Conservation (phyloP, 306 rosid genomes). For the Prunus persica region DNA sequence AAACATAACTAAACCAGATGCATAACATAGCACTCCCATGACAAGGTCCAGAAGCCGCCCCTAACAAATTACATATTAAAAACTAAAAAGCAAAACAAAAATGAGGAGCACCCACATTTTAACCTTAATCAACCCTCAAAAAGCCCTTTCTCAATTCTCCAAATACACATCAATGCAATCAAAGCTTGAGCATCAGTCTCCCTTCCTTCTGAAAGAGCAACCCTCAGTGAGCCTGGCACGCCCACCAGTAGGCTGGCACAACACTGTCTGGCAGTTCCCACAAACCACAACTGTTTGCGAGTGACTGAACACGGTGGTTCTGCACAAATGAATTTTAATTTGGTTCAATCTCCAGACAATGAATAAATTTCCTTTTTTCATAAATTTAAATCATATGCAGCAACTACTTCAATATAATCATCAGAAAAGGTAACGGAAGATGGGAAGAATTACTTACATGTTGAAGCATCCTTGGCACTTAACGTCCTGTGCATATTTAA, state of each 20-base stretch:
- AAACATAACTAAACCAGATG: not conserved
- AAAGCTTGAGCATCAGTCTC: constrained; percentile 18
- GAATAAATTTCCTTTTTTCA: not conserved
- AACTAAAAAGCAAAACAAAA: not conserved
- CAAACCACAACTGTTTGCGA: constrained; percentile 54
- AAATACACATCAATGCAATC: not conserved
- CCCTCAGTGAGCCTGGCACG: constrained; percentile 51
- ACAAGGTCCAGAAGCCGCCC: not conserved
- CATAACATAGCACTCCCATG: not conserved
- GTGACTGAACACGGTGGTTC: constrained; percentile 50
- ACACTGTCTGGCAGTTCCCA: constrained; percentile 49
- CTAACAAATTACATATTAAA: not conserved
- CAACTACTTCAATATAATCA: not conserved
- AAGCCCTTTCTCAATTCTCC: not conserved
- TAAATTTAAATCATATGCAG: not conserved
- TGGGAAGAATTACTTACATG: constrained; percentile 30
- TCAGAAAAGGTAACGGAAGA: not conserved
- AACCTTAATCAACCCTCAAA: not conserved
- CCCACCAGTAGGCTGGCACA: constrained; percentile 56
- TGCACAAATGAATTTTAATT: not conserved
- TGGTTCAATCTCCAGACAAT: not conserved
- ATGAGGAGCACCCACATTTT: not conserved
- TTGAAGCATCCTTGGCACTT: constrained; percentile 61
- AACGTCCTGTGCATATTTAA: constrained; percentile 29
- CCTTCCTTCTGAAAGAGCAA: constrained; percentile 45